Evolutionary conservation across 352 stramenopile species (phyloP), one percentile per base, ranked within the genome.

Genomic region (Globisporangium polare): DNA sequence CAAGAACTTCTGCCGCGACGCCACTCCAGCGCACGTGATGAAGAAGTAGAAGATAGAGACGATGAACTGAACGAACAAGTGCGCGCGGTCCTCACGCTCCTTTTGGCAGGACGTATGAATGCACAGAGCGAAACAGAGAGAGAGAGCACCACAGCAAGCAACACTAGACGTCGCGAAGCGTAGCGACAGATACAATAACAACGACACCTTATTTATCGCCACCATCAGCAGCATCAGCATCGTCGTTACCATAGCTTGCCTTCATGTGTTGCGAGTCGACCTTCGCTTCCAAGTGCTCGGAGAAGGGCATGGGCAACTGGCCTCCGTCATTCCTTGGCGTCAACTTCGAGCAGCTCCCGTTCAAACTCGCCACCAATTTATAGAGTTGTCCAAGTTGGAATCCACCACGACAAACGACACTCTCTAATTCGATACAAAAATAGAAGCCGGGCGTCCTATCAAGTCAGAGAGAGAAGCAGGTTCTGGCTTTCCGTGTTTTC

Each of bases 171-270:
- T 29, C 45, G 33, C 45, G 29, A 53, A 18, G 22, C 13, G 33
- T 22, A 57, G 45, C 33, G 33, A 45, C 57, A 12, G 4, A 56
- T 63, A 63, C 46, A 50, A 56, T 62, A 62, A 45, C 26, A 54
- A 42, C 22, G 39, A 39, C 26, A 53, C 50, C 39, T 33, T 63
- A 63, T 63, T 64, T 64, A 64, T 53, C 42, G 39, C 29, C 33
- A 63, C 12, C 18, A 24, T 4, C 24, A 35, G 12, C 9, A 58
- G 29, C 31, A 18, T 5, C 10, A 20, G 18, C 15, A 20, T 45
- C 29, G 8, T 33, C 29, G 8, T 33, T 33, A 33, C 29, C n/a
- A n/a, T n/a, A n/a, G 29, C 8, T 33, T 9, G 29, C 8, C 29
- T 33, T 33, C 29, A 33, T 33, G 29, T 7, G 29, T 33, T 33